Percentiles rank a stretch among this genome's conserved stretches.
These are phyloP conservation scores for Casuarina glauca DNA, from an alignment of 306 rosid species.

Conservation along the genomic window DNA sequence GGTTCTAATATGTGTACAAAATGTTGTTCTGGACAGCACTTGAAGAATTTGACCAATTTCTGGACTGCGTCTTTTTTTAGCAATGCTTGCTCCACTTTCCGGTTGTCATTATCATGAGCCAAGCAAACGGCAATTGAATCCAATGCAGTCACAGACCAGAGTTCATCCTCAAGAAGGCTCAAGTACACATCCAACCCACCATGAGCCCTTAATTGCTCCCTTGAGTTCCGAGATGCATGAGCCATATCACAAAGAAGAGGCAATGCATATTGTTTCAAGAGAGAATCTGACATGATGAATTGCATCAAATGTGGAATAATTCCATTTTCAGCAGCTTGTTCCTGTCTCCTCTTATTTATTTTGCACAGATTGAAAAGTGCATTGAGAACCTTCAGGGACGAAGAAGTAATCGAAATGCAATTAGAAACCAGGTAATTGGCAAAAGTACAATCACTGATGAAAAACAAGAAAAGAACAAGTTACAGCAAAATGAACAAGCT, in stretches of 20 bases:
- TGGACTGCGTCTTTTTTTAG: slow-evolving; percentile 94
- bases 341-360: slow-evolving; percentile 99
- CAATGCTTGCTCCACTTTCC: slow-evolving; percentile 92
- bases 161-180: slow-evolving; percentile 91
- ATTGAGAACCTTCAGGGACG: slow-evolving; percentile 68
- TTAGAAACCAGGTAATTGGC: slow-evolving; percentile 14
- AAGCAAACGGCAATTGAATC: slow-evolving; percentile 97
- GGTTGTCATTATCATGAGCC: slow-evolving; percentile 93
- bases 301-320: slow-evolving; percentile 97
- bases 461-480: background rate
- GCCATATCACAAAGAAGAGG: slow-evolving; percentile 99
- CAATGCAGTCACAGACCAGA: slow-evolving; percentile 96
- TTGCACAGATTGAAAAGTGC: slow-evolving; percentile 96
- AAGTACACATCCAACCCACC: slow-evolving; percentile 98
- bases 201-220: slow-evolving; percentile 98
- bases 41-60: slow-evolving; percentile 95
- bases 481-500: background rate
- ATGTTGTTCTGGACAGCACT: slow-evolving; percentile 92
- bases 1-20: slow-evolving; percentile 97
- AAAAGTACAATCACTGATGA: slow-evolving; percentile 3
- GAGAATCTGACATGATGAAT: slow-evolving; percentile 87
- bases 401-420: slow-evolving; percentile 22
- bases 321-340: slow-evolving; percentile 99
- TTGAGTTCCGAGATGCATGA: slow-evolving; percentile 97
- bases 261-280: slow-evolving; percentile 79